These are phyloP conservation scores for Bipolaris zeicola DNA, from an alignment of 2,329 filamentous ascomycete genomes.

Conservation along the genomic window DNA sequence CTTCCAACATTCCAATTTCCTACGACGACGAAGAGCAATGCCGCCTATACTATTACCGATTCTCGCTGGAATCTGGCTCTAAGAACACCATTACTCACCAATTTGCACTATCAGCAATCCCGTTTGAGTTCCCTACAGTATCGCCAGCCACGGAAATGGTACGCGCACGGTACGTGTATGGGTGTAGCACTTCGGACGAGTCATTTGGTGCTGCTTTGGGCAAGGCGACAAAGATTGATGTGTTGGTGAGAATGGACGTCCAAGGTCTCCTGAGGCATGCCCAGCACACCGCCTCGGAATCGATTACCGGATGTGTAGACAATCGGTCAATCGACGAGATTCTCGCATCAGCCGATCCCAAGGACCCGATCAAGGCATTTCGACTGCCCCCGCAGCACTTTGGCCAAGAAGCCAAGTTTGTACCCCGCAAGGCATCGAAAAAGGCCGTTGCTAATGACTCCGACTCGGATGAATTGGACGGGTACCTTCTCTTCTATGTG, in stretches of 20 bases:
- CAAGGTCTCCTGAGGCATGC: conserved; percentile 60
- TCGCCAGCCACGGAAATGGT: conserved; percentile 62
- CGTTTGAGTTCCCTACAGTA: conserved; percentile 71
- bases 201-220: conserved; percentile 66
- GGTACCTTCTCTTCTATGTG: conserved; percentile 70
- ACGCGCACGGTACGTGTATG: conserved; percentile 66
- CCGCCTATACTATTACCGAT: conserved; percentile 71
- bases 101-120: conserved; percentile 67
- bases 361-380: conserved; percentile 67
- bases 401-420: conserved; percentile 71
- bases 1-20: conserved; percentile 30
- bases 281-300: conserved; percentile 51
- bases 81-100: conserved; percentile 61
- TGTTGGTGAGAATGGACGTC: conserved; percentile 66
- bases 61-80: conserved; percentile 52
- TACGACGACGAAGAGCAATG: conserved; percentile 67
- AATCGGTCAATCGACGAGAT: conserved; percentile 60
- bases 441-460: conserved; percentile 3
- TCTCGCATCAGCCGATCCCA: conserved; percentile 44
- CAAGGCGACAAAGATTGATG: conserved; percentile 69
- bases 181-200: conserved; percentile 65
- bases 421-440: conserved; percentile 49
- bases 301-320: conserved; percentile 68
- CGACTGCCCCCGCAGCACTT: conserved; percentile 65
- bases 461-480: conserved; percentile 63